Evolutionary conservation across 345 rosid species (phyloP).

Genomic region (Citrus medica): DNA sequence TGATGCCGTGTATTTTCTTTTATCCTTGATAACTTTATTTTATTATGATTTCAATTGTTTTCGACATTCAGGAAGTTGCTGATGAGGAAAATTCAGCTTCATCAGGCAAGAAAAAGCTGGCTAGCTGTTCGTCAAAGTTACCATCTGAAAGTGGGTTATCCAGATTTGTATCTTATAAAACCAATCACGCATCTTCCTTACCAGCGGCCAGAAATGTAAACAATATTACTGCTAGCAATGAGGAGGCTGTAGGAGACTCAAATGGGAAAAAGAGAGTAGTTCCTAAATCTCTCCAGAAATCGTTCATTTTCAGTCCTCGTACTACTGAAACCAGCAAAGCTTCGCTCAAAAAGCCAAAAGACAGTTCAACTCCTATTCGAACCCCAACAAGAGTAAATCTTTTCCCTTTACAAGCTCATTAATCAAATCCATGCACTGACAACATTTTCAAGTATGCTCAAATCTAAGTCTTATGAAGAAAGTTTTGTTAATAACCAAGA

Average conservation of each 20-base stretch:
- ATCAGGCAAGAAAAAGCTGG: slow-evolving; percentile 35
- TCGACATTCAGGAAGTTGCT: slow-evolving; percentile 23
- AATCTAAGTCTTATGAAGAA: neutral
- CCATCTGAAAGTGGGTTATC: slow-evolving; percentile 22
- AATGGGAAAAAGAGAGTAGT: slow-evolving; percentile 34
- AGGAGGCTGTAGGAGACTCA: slow-evolving; percentile 22
- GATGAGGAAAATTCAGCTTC: slow-evolving; percentile 28
- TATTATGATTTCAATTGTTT: slow-evolving; percentile 13
- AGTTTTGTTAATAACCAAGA: neutral
- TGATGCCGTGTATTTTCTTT: slow-evolving; percentile 1
- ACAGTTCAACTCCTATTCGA: slow-evolving; percentile 25
- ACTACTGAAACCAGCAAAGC: slow-evolving; percentile 31
- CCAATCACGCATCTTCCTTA: slow-evolving; percentile 27
- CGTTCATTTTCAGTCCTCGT: slow-evolving; percentile 39
- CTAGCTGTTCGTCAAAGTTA: slow-evolving; percentile 31
- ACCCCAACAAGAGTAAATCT: slow-evolving; percentile 47
- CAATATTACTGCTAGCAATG: slow-evolving; percentile 11
- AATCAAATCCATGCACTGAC: neutral
- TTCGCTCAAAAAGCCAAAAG: slow-evolving; percentile 33
- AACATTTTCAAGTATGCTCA: neutral
- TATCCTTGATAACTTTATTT: neutral
- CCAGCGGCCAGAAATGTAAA: slow-evolving; percentile 27
- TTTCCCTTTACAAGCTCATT: neutral
- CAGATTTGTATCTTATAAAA: slow-evolving; percentile 24
- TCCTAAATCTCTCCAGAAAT: slow-evolving; percentile 42